phyloP scores from a whole-genome alignment of 78 protist genomes.

The Cavenderia fasciculata region DNA sequence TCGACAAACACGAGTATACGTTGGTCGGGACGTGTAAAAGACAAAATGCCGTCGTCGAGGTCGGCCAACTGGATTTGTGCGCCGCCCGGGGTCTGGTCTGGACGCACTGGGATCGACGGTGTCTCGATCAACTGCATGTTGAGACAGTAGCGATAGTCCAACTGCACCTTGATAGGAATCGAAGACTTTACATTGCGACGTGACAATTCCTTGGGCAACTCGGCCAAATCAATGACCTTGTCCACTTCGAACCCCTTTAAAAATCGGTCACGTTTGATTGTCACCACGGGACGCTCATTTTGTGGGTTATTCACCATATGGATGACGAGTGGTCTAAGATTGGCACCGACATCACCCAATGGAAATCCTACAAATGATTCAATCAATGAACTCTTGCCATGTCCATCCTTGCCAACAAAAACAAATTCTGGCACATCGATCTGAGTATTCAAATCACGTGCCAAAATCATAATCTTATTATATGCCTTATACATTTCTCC shows the following conservation, averaged over 20 bases:
- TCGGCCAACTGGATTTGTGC: constrained; percentile 4
- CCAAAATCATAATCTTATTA: constrained; percentile 71
- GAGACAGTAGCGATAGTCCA: constrained; percentile 51
- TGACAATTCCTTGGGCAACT: constrained; percentile 12
- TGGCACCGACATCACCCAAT: neutral
- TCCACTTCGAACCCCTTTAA: constrained; percentile 40
- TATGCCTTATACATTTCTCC: constrained; percentile 63
- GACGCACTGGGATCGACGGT: too few relatives aligned
- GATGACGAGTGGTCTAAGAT: constrained; percentile 49
- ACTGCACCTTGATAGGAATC: constrained; percentile 41
- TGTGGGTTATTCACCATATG: constrained; percentile 41
- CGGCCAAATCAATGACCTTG: neutral
- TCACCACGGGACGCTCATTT: constrained; percentile 33
- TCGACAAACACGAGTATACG: constrained; percentile 70
- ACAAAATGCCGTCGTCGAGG: constrained; percentile 8
- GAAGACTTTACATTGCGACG: constrained; percentile 24
- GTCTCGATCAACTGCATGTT: constrained; percentile 70
- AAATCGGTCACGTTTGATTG: constrained; percentile 65
- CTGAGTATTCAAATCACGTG: constrained; percentile 78
- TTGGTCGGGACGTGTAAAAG: constrained; percentile 16
- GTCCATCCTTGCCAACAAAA: constrained; percentile 68
- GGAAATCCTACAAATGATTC: constrained; percentile 80
- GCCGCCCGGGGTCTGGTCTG: too few relatives aligned
- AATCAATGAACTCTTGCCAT: constrained; percentile 61
- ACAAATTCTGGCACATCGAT: constrained; percentile 85